A percentile compares a stretch with the other conserved stretches of the same genome.
These are phyloP conservation scores for Salvia splendens DNA, from an alignment of 257 asterid genomes.

Conservation along the genomic window DNA sequence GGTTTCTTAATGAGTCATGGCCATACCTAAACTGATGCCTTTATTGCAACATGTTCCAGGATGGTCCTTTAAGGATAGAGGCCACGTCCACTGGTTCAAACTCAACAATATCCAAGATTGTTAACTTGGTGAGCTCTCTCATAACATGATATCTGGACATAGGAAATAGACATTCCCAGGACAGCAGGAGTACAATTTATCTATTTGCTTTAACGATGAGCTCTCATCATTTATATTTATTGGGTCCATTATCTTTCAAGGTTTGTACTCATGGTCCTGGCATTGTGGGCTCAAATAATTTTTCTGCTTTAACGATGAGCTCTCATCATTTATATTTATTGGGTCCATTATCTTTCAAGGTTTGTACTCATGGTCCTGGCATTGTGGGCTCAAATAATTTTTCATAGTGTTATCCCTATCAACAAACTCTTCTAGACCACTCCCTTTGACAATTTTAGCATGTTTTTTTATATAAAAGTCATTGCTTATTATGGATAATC, in stretches of 20 bases:
- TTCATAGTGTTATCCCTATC: neutral
- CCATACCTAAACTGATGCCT: constrained; percentile 30
- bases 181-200: constrained; percentile 8
- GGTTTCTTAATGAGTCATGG: neutral
- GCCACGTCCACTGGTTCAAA: constrained; percentile 90
- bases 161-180: constrained; percentile 4
- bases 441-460: neutral
- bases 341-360: constrained; percentile 4
- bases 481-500: constrained; percentile 18
- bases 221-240: constrained; percentile 19
- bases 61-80: constrained; percentile 89
- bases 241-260: constrained; percentile 3
- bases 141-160: constrained; percentile 8
- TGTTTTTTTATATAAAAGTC: constrained; percentile 16
- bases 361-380: constrained; percentile 17
- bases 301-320: neutral
- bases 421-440: neutral
- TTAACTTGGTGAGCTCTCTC: constrained; percentile 61
- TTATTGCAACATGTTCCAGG: constrained; percentile 52
- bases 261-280: constrained; percentile 18
- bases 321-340: constrained; percentile 18
- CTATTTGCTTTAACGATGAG: neutral
- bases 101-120: constrained; percentile 94
- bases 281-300: constrained; percentile 7
- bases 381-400: constrained; percentile 5